These are phyloP conservation scores for Lasiodiplodia sp. DNA, from an alignment of 2,329 filamentous ascomycete genomes.

Conservation along the genomic window DNA sequence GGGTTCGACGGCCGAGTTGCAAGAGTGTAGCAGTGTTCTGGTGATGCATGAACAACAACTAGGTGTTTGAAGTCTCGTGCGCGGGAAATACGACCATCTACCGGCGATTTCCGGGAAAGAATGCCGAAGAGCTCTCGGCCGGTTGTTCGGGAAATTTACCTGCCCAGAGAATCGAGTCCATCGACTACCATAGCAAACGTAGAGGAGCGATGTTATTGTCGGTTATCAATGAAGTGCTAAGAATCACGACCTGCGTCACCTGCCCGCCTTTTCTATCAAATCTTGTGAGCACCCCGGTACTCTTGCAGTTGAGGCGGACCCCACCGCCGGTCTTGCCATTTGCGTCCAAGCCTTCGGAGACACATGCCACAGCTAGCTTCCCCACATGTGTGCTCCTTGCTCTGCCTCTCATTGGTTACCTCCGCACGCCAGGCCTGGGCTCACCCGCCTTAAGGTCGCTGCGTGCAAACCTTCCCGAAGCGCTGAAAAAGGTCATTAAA, in stretches of 20 bases:
- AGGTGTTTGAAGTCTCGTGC: background rate
- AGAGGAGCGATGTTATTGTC: background rate
- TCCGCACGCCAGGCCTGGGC: background rate
- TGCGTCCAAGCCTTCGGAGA: background rate
- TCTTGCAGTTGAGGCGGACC: background rate
- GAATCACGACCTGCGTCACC: background rate
- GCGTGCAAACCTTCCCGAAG: conserved; percentile 26
- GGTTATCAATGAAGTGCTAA: background rate
- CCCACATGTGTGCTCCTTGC: background rate
- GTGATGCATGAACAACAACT: background rate
- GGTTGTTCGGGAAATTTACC: background rate
- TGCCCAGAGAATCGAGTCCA: background rate
- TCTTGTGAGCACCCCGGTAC: background rate
- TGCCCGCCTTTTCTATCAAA: background rate
- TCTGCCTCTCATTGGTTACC: background rate
- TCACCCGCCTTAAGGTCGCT: conserved; percentile 13
- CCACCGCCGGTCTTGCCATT: background rate
- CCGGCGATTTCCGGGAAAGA: background rate
- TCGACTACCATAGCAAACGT: background rate
- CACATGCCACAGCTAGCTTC: background rate
- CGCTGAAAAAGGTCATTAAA: conserved; percentile 19
- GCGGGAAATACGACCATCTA: background rate
- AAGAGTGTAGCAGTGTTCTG: background rate
- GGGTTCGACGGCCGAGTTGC: background rate
- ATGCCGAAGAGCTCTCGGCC: background rate